Base-by-base conservation (phyloP, 129 eudicot genomes). In the Kitagawia praeruptora region DNA sequence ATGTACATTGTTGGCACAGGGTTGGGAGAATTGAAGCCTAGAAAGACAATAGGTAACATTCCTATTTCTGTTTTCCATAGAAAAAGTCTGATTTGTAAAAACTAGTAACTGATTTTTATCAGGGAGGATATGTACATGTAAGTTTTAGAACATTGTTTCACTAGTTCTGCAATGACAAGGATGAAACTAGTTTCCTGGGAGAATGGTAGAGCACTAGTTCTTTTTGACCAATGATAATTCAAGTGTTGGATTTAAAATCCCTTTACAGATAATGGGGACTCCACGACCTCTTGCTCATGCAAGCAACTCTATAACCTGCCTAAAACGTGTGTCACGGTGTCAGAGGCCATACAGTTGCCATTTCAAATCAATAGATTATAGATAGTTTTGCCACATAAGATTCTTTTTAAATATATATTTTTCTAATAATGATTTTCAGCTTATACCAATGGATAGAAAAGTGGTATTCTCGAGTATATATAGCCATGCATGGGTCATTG, bases 171-270 rank as follows among this genome's bases (percentile, higher is more conserved):
- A 23, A 64, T 64, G 39, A 64, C 19, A 38, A 70, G 2, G 40
- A 14, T 37, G 44, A 18, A 70, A 16, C 3, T 28, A 64, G 7
- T 27, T 67, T 27, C 27, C 74, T 11, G 74, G 44, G 28, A 64
- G 21, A 28, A 34, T 28, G 18, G 23, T n/a, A 34, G 38, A 69
- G 23, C 15, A 69, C 28, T 28, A 69, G 6, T 1, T 13, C 21
- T 15, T 69, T 69, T 14, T 69, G 41, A 31, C 38, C 42, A 67
- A 25, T 25, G 18, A 25, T 31, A 69, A 85, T 53, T 6, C 89
- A 80, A 84, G 91, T 79, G 70, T 80, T 38, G 75, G 91, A 89
- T 83, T 84, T 87, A 81, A 85, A 85, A 77, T 80, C 86, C 86
- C 88, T 79, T 81, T 71, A 83, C 80, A 69, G 76, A 38, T 66